Percentiles rank a stretch among this genome's conserved stretches.
phyloP scores from a whole-genome alignment of 768 basidiomycete genomes.

The Macrocybe gigantea region DNA sequence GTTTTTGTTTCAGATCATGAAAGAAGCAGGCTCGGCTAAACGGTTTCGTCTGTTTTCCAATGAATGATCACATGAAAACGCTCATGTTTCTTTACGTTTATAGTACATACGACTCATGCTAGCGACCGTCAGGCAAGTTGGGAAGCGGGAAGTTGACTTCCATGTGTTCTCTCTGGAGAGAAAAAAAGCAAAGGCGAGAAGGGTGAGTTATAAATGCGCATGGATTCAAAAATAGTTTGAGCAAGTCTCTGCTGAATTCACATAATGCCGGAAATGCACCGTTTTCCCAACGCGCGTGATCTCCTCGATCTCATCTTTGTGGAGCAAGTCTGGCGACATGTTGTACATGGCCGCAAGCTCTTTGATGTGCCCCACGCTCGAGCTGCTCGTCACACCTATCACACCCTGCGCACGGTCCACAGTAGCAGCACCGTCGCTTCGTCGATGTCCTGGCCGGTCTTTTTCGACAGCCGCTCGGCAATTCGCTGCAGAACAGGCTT shows the following conservation, averaged over 20 bases:
- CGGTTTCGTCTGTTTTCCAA: too few species aligned
- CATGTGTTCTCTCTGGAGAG: conserved; percentile 26
- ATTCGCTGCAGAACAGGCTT: conserved; percentile 27
- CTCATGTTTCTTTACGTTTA: too few species aligned
- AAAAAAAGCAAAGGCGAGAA: background rate
- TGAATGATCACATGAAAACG: too few species aligned
- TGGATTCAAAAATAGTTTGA: too few species aligned
- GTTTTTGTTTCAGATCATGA: too few species aligned
- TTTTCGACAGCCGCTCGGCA: conserved; percentile 10
- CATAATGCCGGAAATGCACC: conserved; percentile 30
- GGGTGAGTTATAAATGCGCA: background rate
- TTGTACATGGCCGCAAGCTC: conserved; percentile 19
- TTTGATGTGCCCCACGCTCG: conserved; percentile 23
- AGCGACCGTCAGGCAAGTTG: conserved; percentile 18
- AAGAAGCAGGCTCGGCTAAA: too few species aligned
- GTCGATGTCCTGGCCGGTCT: conserved; percentile 3
- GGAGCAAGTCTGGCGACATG: conserved; percentile 21
- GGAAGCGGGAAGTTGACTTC: conserved; percentile 27
- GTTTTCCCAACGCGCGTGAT: conserved; percentile 28
- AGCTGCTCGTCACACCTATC: conserved; percentile 26
- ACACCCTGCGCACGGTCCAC: conserved; percentile 28
- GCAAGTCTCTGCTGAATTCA: conserved; percentile 10
- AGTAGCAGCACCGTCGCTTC: conserved; percentile 18
- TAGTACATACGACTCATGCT: too few species aligned
- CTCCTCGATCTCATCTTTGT: conserved; percentile 24